phyloP scores from a whole-genome alignment of 2,329 filamentous ascomycete genomes.

The Xylariaceae sp. region DNA sequence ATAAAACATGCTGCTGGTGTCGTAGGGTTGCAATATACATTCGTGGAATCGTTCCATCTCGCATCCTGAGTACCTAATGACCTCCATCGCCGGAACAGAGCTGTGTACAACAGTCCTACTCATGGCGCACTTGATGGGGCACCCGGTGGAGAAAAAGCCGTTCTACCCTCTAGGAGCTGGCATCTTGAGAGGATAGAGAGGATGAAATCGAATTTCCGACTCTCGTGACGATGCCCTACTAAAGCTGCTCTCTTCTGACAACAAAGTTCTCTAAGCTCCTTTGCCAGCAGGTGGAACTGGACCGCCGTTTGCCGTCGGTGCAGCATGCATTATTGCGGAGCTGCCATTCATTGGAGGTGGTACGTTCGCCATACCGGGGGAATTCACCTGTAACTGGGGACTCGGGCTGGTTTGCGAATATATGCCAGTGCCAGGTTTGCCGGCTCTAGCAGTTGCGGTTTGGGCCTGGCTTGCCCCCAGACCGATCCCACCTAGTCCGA shows the following conservation, averaged over 20 bases:
- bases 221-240: slow-evolving; percentile 13
- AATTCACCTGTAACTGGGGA: slow-evolving; percentile 35
- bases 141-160: no score
- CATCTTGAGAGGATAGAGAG: slow-evolving; percentile 20
- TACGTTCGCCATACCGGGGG: slow-evolving; percentile 27
- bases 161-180: slow-evolving; percentile 1
- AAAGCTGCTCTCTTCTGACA: slow-evolving; percentile 21
- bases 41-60: neutral
- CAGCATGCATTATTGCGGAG: slow-evolving; percentile 24
- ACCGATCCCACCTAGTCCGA: slow-evolving; percentile 42
- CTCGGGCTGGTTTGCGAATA: slow-evolving; percentile 37
- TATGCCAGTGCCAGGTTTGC: slow-evolving; percentile 33
- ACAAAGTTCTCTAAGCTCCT: slow-evolving; percentile 36
- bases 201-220: slow-evolving; percentile 29
- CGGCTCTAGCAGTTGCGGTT: slow-evolving; percentile 33
- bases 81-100: neutral
- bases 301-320: slow-evolving; percentile 30
- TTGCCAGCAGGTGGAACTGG: slow-evolving; percentile 28
- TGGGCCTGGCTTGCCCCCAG: slow-evolving; percentile 38
- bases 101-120: neutral
- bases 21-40: neutral
- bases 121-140: neutral
- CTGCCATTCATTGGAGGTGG: slow-evolving; percentile 36
- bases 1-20: neutral
- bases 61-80: neutral